Percentiles rank a stretch among this genome's conserved stretches.
Evolutionary conservation across 768 basidiomycete species (phyloP).

Genomic region (Mycena olivaceomarginata): DNA sequence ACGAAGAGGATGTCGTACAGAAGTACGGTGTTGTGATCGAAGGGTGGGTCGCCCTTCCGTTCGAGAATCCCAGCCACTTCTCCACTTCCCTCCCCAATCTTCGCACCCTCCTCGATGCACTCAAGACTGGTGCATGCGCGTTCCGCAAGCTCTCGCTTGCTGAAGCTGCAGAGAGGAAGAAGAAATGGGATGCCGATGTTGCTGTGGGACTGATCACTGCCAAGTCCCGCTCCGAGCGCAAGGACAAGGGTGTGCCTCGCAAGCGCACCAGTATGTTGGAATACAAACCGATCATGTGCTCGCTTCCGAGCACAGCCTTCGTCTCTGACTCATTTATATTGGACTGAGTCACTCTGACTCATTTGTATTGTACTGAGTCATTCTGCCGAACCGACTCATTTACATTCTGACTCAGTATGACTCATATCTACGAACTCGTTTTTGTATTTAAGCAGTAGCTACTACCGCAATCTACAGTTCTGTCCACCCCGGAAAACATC

Average conservation of each 20-base stretch:
- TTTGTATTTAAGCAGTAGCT: too few species aligned
- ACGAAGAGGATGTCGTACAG: neutral
- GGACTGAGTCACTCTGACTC: too few species aligned
- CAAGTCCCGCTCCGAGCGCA: neutral
- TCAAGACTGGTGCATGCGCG: too few species aligned
- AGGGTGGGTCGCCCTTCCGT: neutral
- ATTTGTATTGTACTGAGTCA: too few species aligned
- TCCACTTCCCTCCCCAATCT: neutral
- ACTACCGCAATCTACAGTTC: too few species aligned
- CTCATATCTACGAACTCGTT: too few species aligned
- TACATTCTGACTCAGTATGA: too few species aligned
- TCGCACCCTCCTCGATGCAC: neutral
- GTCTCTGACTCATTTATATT: too few species aligned
- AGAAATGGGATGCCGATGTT: neutral
- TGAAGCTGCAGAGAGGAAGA: neutral
- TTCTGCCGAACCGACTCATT: too few species aligned
- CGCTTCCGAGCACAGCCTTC: too few species aligned
- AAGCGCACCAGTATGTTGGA: neutral
- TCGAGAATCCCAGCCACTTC: neutral
- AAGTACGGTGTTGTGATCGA: neutral
- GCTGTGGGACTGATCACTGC: neutral
- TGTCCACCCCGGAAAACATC: too few species aligned
- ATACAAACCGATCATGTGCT: too few species aligned
- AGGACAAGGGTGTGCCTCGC: neutral
- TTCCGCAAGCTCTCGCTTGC: neutral